Evolutionary conservation across 768 basidiomycete species (phyloP).

Genomic region (Xerocomus potaroensis): DNA sequence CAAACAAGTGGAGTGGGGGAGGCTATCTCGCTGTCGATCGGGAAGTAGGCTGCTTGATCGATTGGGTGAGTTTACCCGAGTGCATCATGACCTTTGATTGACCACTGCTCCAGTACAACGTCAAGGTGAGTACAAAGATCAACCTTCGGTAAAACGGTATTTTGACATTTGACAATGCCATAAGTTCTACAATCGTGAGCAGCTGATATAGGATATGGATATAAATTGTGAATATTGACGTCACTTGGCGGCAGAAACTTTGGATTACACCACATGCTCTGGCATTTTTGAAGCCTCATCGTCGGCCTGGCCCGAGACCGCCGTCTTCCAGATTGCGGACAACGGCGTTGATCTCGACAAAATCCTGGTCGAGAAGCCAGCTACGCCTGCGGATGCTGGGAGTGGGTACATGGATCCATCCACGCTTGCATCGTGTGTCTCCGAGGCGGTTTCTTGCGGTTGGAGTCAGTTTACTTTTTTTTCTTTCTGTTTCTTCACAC

Average conservation of each 20-base stretch:
- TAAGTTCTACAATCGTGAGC: conserved; percentile 26
- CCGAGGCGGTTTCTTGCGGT: conserved; percentile 53
- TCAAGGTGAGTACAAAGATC: conserved; percentile 27
- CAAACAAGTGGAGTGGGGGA: conserved; percentile 32
- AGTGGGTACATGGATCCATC: conserved; percentile 55
- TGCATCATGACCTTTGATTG: neutral
- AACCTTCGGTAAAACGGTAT: neutral
- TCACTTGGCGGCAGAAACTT: conserved; percentile 44
- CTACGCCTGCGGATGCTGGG: conserved; percentile 35
- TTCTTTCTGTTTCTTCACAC: neutral
- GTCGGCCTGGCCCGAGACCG: conserved; percentile 52
- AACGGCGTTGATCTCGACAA: conserved; percentile 43
- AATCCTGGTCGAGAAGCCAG: conserved; percentile 54
- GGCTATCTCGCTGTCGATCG: conserved; percentile 39
- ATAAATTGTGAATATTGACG: neutral
- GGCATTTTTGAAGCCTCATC: conserved; percentile 55
- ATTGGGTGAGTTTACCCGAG: conserved; percentile 33
- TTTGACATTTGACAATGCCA: neutral
- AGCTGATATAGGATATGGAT: neutral
- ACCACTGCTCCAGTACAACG: conserved; percentile 33
- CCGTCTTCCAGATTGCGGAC: conserved; percentile 46
- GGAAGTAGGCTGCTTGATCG: conserved; percentile 38
- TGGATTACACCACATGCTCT: conserved; percentile 58
- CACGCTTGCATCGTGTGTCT: conserved; percentile 54
- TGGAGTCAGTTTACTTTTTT: conserved; percentile 53